Evolutionary conservation across 2,329 filamentous ascomycete genomes (phyloP), one percentile per base, ranked within the genome.

Genomic region (Fusarium kyushuense): DNA sequence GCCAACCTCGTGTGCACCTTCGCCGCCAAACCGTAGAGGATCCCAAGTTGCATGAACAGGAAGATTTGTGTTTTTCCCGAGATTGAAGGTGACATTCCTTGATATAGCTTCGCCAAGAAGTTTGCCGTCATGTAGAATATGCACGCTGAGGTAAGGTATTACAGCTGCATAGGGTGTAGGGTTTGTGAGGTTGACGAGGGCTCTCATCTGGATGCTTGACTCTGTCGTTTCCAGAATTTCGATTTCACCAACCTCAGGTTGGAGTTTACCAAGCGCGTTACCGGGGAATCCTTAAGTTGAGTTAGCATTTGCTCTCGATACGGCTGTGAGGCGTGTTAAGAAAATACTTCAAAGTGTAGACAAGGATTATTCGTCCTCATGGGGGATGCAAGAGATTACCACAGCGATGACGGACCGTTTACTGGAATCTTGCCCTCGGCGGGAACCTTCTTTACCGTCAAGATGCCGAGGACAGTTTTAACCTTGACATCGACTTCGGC

Each of bases 401-500:
- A 77, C 42, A 82, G 86, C 80, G 84, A 84, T 80, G 84, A 93
- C 94, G 89, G 90, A 97, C 94, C 92, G 87, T 97, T 96, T 83
- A 98, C 88, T 80, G 92, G 92, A 76, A 99, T 90, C 75, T 90
- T 87, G 72, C 96, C 94, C 83, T 94, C 86, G 78, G 89, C 93
- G 47, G 95, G 95, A 74, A 99, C 91, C 70, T 91, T 89, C 78
- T 92, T 93, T 74, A 98, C 83, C 54, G 91, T 86, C 75, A 98
- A 87, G 71, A 90, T 84, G 48, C 96, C 96, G 67, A 99, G 84
- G 27, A 91, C 90, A 30, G 94, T 97, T 60, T 89, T 84, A 52
- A 97, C 87, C 74, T 92, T 88, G 68, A 94, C 92, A 78, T 97
- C 93, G 58, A 98, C 93, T 42, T 87, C 84, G 23, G 95, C 94